Base-by-base conservation (phyloP, 257 asterid species). In the Henckelia pumila region DNA sequence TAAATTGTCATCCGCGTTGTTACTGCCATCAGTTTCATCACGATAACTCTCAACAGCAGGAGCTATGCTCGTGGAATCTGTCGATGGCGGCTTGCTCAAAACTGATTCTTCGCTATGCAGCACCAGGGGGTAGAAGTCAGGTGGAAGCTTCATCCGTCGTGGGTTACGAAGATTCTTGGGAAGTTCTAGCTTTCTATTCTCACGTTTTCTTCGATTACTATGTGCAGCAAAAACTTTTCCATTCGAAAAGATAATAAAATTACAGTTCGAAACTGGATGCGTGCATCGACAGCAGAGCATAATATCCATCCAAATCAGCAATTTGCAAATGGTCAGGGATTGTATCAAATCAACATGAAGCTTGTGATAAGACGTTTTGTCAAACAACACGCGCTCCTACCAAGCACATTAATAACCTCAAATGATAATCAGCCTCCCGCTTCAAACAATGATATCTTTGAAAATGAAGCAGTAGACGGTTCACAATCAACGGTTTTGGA, bases 81-180 rank as follows among this genome's bases (percentile, higher is more conserved):
- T 55, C 64, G 66, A 32, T 3, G 49, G 6, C 52, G 7, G 7
- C 4, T 14, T 14, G 19, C 52, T 44, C 52, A 44, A 14, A 14
- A 14, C 19, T 3, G 52, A 16, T 24, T 82, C 73, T 6, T 63
- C 61, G 52, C 19, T 66, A 40, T 21, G 79, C 56, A 79, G 77
- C 3, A 19, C 33, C 19, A 5, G 19, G 23, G 84, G 81, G 21
- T 61, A 59, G 69, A 73, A 71, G 76, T 88, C 89, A 1, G 89
- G 90, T 16, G 86, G 89, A 47, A 71, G 35, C 83, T 83, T 83
- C 11, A 83, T 82, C 61, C 84, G 82, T 10, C 92, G 85, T 16
- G 86, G 92, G 58, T 82, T 72, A 5, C 78, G 84, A 17, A 81
- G 83, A 69, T 83, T 88, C 85, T 83, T 86, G 56, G 96, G 84